phyloP scores from a whole-genome alignment of 1,139 yeast genomes.

The Zygosaccharomyces sapae region DNA sequence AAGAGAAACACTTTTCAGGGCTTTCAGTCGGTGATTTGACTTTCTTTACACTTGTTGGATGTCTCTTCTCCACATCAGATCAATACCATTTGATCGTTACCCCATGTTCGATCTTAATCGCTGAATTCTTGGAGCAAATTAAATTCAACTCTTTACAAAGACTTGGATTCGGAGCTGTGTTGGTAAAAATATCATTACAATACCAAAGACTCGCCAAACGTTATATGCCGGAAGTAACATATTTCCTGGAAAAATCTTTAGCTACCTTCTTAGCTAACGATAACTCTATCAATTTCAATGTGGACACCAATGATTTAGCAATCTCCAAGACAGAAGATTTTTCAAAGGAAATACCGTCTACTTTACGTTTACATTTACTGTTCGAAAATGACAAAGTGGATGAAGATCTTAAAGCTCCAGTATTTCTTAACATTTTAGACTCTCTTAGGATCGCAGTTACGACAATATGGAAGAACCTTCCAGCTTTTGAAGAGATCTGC shows the following conservation, averaged over 20 bases:
- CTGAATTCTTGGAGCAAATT: constrained; percentile 59
- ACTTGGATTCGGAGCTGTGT: constrained; percentile 50
- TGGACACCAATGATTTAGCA: constrained; percentile 27
- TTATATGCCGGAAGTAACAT: constrained; percentile 71
- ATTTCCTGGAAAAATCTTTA: constrained; percentile 54
- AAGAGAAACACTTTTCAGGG: constrained; percentile 21
- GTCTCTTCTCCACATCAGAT: constrained; percentile 87
- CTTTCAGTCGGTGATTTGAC: constrained; percentile 49
- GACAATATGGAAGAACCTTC: constrained; percentile 58
- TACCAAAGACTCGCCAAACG: constrained; percentile 81
- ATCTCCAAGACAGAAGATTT: constrained; percentile 20
- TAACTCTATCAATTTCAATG: constrained; percentile 16
- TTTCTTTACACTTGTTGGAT: constrained; percentile 67
- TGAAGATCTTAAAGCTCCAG: constrained; percentile 34
- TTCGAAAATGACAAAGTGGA: constrained; percentile 22
- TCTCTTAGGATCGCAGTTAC: constrained; percentile 34
- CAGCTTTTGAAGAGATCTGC: constrained; percentile 54
- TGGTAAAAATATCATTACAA: constrained; percentile 59
- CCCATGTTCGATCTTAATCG: constrained; percentile 70
- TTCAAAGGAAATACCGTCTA: constrained; percentile 12
- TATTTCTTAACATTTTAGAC: constrained; percentile 33
- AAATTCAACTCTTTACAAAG: constrained; percentile 40
- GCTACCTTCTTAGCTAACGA: constrained; percentile 42
- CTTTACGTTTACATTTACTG: constrained; percentile 23
- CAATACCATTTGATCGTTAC: constrained; percentile 89